Conservation (phyloP, 1,284 basidiomycete genomes). For the Boletus subluridellus region DNA sequence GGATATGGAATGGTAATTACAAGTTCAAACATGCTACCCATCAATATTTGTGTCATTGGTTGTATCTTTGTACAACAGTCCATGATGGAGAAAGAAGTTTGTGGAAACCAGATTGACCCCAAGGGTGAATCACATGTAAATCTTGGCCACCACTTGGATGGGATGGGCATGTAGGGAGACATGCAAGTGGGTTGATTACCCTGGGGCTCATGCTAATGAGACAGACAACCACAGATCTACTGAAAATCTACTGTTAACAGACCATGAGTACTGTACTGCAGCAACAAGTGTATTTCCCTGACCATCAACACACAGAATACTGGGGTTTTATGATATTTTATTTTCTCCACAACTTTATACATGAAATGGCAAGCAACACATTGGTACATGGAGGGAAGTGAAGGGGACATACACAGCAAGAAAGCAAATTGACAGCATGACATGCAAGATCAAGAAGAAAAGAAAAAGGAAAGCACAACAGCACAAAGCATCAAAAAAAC, state of each 20-base stretch:
- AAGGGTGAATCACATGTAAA: not conserved
- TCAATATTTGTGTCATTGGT: conserved; percentile 20
- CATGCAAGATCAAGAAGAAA: conserved; percentile 2
- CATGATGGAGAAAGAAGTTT: conserved; percentile 19
- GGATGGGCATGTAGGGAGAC: not conserved
- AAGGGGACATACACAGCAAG: conserved; percentile 15
- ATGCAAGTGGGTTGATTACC: not conserved
- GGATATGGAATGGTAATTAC: conserved; percentile 8
- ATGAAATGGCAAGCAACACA: conserved; percentile 11
- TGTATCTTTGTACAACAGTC: conserved; percentile 23
- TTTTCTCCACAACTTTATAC: conserved; percentile 5
- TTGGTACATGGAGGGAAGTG: not conserved
- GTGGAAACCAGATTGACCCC: not conserved
- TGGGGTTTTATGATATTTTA: conserved; percentile 2
- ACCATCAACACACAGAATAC: not conserved
- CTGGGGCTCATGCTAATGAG: too few species aligned
- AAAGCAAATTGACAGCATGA: conserved; percentile 13
- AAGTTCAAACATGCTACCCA: conserved; percentile 4
- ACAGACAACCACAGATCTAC: too few species aligned
- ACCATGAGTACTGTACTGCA: not conserved
- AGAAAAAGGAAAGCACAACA: not conserved
- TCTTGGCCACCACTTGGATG: not conserved
- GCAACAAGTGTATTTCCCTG: not conserved
- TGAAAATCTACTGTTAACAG: not conserved
- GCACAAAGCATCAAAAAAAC: not conserved